Conservation (phyloP, 805 yeast genomes). For the Scheffersomyces spartinae region DNA sequence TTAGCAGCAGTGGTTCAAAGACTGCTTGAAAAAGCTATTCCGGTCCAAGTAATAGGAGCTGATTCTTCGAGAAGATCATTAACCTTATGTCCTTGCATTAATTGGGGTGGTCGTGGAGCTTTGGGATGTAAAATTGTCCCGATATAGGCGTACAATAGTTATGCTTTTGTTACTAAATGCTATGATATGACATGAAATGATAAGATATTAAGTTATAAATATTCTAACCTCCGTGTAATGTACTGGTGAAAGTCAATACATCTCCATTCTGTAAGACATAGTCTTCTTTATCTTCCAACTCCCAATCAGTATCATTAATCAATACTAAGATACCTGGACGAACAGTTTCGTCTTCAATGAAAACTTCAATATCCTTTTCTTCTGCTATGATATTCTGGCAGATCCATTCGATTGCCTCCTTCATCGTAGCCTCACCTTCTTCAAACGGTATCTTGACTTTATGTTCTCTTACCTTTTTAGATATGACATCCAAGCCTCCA, state of each 20-base stretch:
- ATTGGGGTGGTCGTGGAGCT: conserved; percentile 61
- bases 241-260: conserved; percentile 76
- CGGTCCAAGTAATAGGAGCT: conserved; percentile 22
- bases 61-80: conserved; percentile 8
- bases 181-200: no score
- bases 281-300: conserved; percentile 77
- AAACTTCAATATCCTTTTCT: conserved; percentile 56
- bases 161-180: no score
- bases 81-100: conserved; percentile 31
- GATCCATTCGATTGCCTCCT: conserved; percentile 47
- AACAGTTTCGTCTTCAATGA: conserved; percentile 69
- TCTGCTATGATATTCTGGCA: conserved; percentile 44
- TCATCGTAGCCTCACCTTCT: conserved; percentile 29
- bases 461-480: conserved; percentile 45
- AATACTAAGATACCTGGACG: conserved; percentile 90
- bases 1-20: conserved; percentile 33
- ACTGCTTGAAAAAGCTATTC: conserved; percentile 17
- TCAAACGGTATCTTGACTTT: conserved; percentile 34
- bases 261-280: conserved; percentile 72
- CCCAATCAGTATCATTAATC: conserved; percentile 96
- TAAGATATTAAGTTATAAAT: no score
- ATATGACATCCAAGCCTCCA: conserved; percentile 82
- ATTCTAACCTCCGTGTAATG: conserved; percentile 88
- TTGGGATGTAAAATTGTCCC: conserved; percentile 53
- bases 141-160: conserved; percentile 16